phyloP scores from a whole-genome alignment of 768 basidiomycete species.

The Mycena capillaripes region DNA sequence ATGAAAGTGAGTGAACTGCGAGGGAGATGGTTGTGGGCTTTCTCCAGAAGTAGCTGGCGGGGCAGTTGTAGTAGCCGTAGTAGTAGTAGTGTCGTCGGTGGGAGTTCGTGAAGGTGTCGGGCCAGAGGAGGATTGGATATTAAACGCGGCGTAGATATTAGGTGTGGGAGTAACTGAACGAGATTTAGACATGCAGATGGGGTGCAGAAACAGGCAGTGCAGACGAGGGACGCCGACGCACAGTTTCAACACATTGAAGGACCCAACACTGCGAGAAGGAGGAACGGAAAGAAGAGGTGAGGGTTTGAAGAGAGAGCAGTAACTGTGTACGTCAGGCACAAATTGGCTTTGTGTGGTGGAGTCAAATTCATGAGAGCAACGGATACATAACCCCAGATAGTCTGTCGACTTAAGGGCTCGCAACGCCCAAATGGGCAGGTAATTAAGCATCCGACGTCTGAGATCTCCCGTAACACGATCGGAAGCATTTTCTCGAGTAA shows the following conservation, averaged over 20 bases:
- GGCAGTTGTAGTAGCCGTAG: constrained; percentile 34
- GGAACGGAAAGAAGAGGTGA: constrained; percentile 20
- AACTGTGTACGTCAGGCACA: constrained; percentile 24
- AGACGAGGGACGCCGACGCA: constrained; percentile 35
- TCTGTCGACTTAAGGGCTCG: constrained; percentile 35
- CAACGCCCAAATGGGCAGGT: constrained; percentile 26
- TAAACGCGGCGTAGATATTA: constrained; percentile 54
- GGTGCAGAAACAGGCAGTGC: constrained; percentile 36
- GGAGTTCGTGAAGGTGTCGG: constrained; percentile 60
- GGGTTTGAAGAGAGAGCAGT: constrained; percentile 9
- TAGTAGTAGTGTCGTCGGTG: constrained; percentile 51
- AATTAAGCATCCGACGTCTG: constrained; percentile 28
- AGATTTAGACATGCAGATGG: constrained; percentile 64
- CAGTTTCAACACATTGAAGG: constrained; percentile 35
- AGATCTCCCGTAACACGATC: constrained; percentile 27
- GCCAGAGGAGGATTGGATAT: constrained; percentile 49
- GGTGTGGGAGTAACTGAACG: constrained; percentile 60
- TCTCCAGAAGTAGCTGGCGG: constrained; percentile 35
- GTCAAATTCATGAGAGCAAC: constrained; percentile 33
- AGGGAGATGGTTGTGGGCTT: constrained; percentile 42
- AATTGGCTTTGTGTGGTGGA: constrained; percentile 10
- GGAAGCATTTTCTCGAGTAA: constrained; percentile 13
- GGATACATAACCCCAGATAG: constrained; percentile 32
- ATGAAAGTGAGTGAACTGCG: constrained; percentile 44
- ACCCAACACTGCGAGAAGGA: constrained; percentile 26